Conservation (phyloP, 1,139 yeast genomes). For the Taphrina communis region DNA sequence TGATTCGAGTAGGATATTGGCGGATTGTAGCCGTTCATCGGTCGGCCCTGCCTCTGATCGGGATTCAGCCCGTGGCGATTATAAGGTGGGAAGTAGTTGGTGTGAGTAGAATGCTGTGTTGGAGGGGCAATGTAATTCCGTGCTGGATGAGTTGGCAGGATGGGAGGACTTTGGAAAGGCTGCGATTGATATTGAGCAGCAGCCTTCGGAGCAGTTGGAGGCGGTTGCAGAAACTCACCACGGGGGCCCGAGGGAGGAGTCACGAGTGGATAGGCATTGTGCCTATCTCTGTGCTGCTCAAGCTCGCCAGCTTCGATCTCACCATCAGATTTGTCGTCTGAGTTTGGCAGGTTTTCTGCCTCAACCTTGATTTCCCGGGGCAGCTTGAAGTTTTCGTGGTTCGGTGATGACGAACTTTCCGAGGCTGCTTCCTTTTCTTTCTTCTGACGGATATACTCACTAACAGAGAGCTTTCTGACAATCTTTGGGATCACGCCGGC, state of each 20-base stretch:
- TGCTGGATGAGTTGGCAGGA: constrained; percentile 1
- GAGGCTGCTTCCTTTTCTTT: constrained; percentile 25
- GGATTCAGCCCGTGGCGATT: background rate
- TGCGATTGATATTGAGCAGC: constrained; percentile 8
- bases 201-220: constrained; percentile 27
- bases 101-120: constrained; percentile 3
- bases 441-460: constrained; percentile 35
- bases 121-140: background rate
- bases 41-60: constrained; percentile 15
- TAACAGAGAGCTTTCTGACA: constrained; percentile 30
- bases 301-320: constrained; percentile 19
- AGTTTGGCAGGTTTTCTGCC: background rate
- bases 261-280: background rate
- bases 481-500: constrained; percentile 24
- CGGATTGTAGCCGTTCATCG: constrained; percentile 14
- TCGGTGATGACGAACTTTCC: constrained; percentile 15
- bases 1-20: background rate
- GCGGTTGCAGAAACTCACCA: constrained; percentile 21
- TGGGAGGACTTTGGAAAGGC: constrained; percentile 1
- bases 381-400: background rate
- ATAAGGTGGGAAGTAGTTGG: constrained; percentile 1
- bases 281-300: background rate
- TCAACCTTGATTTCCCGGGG: background rate
- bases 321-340: constrained; percentile 22
- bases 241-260: constrained; percentile 3